Evolutionary conservation across 2,329 filamentous ascomycete genomes (phyloP).

Genomic region (Phaeoacremonium minimum): DNA sequence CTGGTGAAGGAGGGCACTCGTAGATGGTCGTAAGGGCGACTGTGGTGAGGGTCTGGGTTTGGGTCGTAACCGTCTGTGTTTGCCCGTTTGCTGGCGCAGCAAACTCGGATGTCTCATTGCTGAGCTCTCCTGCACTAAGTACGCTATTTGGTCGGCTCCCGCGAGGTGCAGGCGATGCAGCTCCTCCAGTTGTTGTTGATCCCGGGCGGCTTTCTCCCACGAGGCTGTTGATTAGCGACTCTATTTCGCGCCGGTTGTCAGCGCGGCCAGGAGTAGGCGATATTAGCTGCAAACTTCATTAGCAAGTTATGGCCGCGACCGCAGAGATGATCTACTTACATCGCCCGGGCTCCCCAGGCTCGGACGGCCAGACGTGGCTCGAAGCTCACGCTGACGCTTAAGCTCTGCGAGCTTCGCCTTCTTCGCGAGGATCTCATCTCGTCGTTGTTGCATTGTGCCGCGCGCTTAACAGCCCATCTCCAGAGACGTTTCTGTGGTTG

Average conservation of each 20-base stretch:
- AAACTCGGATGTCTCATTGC: conserved; percentile 66
- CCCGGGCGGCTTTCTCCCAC: conserved; percentile 73
- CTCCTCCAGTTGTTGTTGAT: conserved; percentile 59
- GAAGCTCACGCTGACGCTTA: conserved; percentile 83
- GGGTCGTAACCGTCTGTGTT: conserved; percentile 23
- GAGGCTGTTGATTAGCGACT: conserved; percentile 78
- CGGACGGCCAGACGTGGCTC: conserved; percentile 65
- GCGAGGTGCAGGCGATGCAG: conserved; percentile 61
- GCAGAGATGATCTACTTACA: conserved; percentile 48
- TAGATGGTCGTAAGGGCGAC: conserved; percentile 72
- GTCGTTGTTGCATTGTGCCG: conserved; percentile 67
- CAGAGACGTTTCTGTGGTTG: conserved; percentile 17
- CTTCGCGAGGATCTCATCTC: conserved; percentile 95
- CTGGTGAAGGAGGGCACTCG: conserved; percentile 72
- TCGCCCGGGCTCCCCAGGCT: conserved; percentile 67
- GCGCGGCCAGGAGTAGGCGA: conserved; percentile 67
- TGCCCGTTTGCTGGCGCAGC: conserved; percentile 41
- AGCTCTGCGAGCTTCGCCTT: conserved; percentile 95
- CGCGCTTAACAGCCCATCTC: conserved; percentile 41
- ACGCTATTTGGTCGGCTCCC: conserved; percentile 84
- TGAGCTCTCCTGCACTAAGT: conserved; percentile 75
- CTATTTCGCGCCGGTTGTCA: conserved; percentile 71
- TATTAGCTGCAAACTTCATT: conserved; percentile 45
- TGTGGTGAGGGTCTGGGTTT: conserved; percentile 68
- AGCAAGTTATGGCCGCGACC: conserved; percentile 8